Evolutionary conservation across 495 filamentous ascomycete genomes (phyloP).

Genomic region (Physcia stellaris): DNA sequence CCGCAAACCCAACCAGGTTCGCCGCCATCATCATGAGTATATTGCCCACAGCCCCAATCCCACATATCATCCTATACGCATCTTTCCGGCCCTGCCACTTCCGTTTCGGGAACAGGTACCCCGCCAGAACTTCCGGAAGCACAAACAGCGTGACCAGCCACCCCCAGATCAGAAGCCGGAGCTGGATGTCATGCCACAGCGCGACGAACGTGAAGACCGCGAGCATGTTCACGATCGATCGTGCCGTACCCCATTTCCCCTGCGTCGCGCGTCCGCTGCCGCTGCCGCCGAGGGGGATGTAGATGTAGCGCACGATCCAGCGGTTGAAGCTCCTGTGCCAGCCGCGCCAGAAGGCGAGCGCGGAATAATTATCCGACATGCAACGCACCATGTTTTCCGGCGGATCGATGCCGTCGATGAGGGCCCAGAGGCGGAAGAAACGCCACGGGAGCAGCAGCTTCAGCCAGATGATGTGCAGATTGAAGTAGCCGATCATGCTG

Average conservation of each 20-base stretch:
- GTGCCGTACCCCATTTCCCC: conserved; percentile 25
- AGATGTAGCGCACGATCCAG: conserved; percentile 90
- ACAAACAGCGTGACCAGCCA: conserved; percentile 94
- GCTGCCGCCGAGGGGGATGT: conserved; percentile 75
- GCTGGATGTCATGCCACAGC: conserved; percentile 93
- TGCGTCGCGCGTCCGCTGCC: conserved; percentile 18
- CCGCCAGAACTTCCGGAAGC: conserved; percentile 67
- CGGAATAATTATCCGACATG: conserved; percentile 87
- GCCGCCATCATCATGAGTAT: conserved; percentile 92
- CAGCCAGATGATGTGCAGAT: conserved; percentile 94
- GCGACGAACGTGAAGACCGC: conserved; percentile 96
- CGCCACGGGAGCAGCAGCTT: conserved; percentile 96
- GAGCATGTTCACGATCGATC: conserved; percentile 55
- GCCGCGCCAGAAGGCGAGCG: conserved; percentile 83
- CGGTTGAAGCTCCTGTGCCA: conserved; percentile 94
- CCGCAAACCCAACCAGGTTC: conserved; percentile 87
- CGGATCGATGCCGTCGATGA: conserved; percentile 82
- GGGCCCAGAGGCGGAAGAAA: conserved; percentile 89
- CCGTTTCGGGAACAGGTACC: conserved; percentile 52
- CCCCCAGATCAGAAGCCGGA: conserved; percentile 88
- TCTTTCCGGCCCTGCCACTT: conserved; percentile 55
- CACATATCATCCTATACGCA: conserved; percentile 65
- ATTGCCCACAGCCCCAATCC: conserved; percentile 74
- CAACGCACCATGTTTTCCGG: conserved; percentile 98
- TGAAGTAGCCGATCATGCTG: conserved; percentile 87